Evolutionary conservation across 2,329 filamentous ascomycete species (phyloP), one percentile per base, ranked within the genome.

Genomic region (Verticillium tricorpus): DNA sequence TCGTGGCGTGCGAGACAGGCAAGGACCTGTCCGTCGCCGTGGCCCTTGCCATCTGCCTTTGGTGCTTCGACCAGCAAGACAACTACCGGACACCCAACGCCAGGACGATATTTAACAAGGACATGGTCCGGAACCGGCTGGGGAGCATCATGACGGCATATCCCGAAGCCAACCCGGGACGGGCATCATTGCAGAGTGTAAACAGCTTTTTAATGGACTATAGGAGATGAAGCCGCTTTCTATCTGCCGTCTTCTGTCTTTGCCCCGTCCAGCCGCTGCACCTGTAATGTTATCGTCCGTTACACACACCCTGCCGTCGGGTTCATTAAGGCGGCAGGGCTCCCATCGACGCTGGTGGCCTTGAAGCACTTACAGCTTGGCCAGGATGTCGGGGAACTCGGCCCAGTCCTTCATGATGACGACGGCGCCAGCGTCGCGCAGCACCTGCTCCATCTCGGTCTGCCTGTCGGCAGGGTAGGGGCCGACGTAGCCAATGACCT

Each of bases 141-240:
- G 89, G 90, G n/a, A 90, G 88, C 80, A 91, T 98, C 68, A 91
- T 94, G 74, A 89, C 88, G 5, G 86, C 85, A 0, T 89, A 89
- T 71, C 89, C 93, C 1, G 87, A 90, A 67, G 90, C 89, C 2
- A 96, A 96, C 71, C 93, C 94, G 0, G 93, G 89, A 65, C 82
- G 95, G 39, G 84, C 91, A 25, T 97, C 93, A 0, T 77, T 98
- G 40, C 93, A 97, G 75, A 94, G 92, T 67, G 89, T 98, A 5
- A 97, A 98, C 74, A 91, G 91, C 61, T 96, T 92, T 69, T 77
- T 98, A 59, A 94, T 98, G 87, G 82, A 82, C 61, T 80, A 77
- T 74, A 70, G 71, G 56, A 75, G 67, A 61, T 74, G 62, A 72
- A 58, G 5, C 28, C 55, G 17, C 59, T 15, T 58, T 58, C 22